Percentiles rank a stretch among this genome's conserved stretches.
These are phyloP conservation scores for Paramecium sexaurelia DNA, from an alignment of 73 alveolate species.

Conservation along the genomic window DNA sequence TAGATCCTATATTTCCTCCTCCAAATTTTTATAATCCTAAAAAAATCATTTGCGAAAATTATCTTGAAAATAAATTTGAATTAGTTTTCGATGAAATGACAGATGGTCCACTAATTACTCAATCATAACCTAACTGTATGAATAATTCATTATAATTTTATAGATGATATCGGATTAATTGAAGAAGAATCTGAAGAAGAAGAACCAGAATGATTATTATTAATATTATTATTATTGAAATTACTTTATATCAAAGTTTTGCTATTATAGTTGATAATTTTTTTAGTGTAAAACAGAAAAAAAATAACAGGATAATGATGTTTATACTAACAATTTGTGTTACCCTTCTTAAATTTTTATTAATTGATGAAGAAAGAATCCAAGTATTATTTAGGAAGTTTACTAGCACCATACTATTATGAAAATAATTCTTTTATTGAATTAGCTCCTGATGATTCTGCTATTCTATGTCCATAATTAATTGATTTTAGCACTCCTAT, in stretches of 20 bases:
- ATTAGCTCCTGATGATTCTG: background rate
- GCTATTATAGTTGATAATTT: background rate
- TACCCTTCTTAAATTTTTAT: background rate
- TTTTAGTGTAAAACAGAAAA: background rate
- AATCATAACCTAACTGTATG: slow-evolving; percentile 38
- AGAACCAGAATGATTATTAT: slow-evolving; percentile 60
- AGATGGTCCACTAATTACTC: slow-evolving; percentile 48
- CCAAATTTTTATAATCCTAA: slow-evolving; percentile 65
- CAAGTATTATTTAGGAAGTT: background rate
- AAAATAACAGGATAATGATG: background rate
- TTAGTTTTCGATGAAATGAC: slow-evolving; percentile 58
- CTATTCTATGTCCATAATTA: background rate
- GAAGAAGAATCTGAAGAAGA: slow-evolving; percentile 71
- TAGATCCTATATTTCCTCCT: slow-evolving; percentile 74
- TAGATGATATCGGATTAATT: slow-evolving; percentile 60
- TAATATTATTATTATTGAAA: background rate
- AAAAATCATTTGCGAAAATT: slow-evolving; percentile 51
- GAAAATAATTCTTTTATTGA: background rate
- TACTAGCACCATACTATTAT: background rate
- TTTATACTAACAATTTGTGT: background rate
- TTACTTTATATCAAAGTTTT: background rate
- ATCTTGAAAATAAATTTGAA: slow-evolving; percentile 65
- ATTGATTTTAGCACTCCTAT: background rate
- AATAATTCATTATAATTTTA: background rate
- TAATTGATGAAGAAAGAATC: background rate